Evolutionary conservation across 257 asterid species (phyloP), one percentile per base, ranked within the genome.

Genomic region (Buddleja alternifolia): DNA sequence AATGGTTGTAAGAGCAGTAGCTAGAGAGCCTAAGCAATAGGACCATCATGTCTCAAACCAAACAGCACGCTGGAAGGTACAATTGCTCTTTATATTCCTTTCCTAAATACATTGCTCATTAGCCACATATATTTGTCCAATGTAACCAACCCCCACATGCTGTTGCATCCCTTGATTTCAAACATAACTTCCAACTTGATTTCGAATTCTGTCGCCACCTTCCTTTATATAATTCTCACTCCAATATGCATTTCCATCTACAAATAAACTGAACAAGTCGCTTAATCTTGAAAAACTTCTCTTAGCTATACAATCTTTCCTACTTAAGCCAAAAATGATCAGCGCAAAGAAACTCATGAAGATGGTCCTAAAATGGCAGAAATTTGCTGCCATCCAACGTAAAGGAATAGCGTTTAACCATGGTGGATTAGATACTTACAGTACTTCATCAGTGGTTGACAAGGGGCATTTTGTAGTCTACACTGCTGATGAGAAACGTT

Each of bases 301-400:
- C 34, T n/a, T n/a, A n/a, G n/a, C n/a, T n/a, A n/a, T n/a, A n/a
- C 29, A 32, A 17, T 0, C 10, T 17, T 15, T 17, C n/a, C 69
- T 17, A 9, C 8, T 17, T 37, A 46, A n/a, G n/a, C 0, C 4
- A 58, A 60, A 2, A 15, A 72, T 71, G 75, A 77, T 72, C 44
- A 57, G 66, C 25, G 19, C 53, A 25, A 63, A 34, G 47, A 67
- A 47, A 37, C 69, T 73, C 16, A 16, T 59, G 29, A 64, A 52
- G 32, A 58, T 78, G 71, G 79, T n/a, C 82, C 3, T 58, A 41
- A 6, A 78, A 55, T 60, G 76, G 73, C 66, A 29, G 10, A 75
- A 47, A 19, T 37, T 52, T 12, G 60, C 79, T 0, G 61, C 56
- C 19, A 29, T 57, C 41, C 64, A 20, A 3, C 25, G 75, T 32